Evolutionary conservation across 352 stramenopile species (phyloP), one percentile per base, ranked within the genome.

Genomic region (Globisporangium takayamanum): DNA sequence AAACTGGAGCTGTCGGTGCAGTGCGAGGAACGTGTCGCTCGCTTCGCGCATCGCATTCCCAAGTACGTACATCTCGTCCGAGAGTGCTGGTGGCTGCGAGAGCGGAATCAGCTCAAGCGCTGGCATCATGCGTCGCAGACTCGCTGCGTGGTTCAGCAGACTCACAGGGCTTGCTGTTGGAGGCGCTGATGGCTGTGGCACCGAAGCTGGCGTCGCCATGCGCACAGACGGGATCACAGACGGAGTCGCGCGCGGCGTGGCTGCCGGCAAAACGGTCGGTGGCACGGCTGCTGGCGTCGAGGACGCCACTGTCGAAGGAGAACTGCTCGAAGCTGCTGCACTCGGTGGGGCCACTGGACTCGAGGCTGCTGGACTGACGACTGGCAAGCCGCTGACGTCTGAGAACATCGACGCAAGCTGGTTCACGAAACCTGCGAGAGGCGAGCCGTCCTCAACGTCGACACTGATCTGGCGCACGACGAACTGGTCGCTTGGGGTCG

Each of bases 1-100:
- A 36, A 71, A 70, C 48, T 69, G 60, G 14, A 77, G 53, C 46
- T 77, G 67, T 1, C 69, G 67, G 37, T 77, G 69, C 20, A 77
- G 50, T 20, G 67, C 69, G 30, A 77, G 50, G 49, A 73, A 74
- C 16, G 68, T 76, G 47, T 76, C 69, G 36, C 60, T 57, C 0
- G 58, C 69, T 47, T 76, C 64, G 7, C 62, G 59, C 6, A 75
- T 25, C 3, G 61, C 61, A 37, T 74, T 76, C 1, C 67, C 67
- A 15, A 73, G 46, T 12, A 49, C 50, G 49, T 71, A 77, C 64
- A 76, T 62, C 28, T 77, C 69, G 2, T n/a, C 20, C 0, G 60
- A 60, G 5, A 77, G 57, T 2, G 26, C 64, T 8, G 56, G 18
- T 7, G 69, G 57, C 10, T 62, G 60, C 5, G 69, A 64, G 15